Base-by-base conservation (phyloP, 148 eudicot genomes). In the Suaeda aralocaspica region DNA sequence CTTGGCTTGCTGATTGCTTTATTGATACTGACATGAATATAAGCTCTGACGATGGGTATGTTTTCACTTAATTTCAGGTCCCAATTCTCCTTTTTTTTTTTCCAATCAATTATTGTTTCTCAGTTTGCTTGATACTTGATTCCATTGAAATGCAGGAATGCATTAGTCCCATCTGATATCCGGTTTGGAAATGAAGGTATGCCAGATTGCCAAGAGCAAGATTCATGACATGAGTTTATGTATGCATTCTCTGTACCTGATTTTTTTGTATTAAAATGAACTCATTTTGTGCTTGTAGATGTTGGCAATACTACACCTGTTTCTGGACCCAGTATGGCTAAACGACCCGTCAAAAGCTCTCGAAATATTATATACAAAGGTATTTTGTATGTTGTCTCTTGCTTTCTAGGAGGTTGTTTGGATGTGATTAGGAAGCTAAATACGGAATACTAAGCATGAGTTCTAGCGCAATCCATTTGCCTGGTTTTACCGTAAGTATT, bases 1-100 rank as follows among this genome's bases (percentile, higher is more conserved):
- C 86, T 24, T 93, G 98, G 98, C 82, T 90, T 70, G 88, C 92
- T 22, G 88, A 91, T 74, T 93, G 98, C 84, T 80, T 93, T 21
- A 85, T 79, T 55, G 88, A 90, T 74, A 60, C 85, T 28, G 88
- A 85, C 72, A 85, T 86, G 91, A 82, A 84, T 44, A 68, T 82
- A 74, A 82, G 85, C 75, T 77, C 81, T 36, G 88, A 84, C 69
- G 90, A 90, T 42, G 74, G 74, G 98, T 91, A 84, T 59, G 71
- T 21, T 22, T 42, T 67, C 66, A 24, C 65, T 68, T 49, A 41
- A 26, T 50, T 59, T 51, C 12, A 22, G 3, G 4, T 12, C 28
- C 3, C 45, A 19, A 7, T 9, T 8, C 5, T 7, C 12, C 18
- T 56, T 29, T 70, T 39, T 52, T 64, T 25, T 0, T 36, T 36